Conservation (phyloP, 2,329 filamentous ascomycete genomes). For the Simplicillium aogashimaense region DNA sequence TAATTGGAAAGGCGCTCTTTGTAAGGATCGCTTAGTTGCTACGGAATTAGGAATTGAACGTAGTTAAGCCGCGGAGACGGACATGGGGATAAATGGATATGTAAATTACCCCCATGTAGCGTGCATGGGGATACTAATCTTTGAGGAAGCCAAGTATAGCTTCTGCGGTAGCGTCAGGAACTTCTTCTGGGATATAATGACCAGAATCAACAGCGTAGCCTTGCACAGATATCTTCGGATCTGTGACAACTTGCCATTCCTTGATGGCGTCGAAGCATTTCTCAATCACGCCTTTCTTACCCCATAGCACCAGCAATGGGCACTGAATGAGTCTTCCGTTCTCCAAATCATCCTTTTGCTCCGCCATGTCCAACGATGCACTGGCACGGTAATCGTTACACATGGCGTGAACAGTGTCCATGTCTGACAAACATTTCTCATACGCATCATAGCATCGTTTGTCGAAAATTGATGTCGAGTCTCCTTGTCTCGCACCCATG, state of each 20-base stretch:
- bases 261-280: constrained; percentile 28
- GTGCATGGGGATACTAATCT: neutral
- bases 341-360: constrained; percentile 27
- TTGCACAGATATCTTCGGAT: constrained; percentile 15
- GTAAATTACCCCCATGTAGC: no score
- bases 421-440: constrained; percentile 27
- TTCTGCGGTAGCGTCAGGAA: constrained; percentile 27
- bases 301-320: constrained; percentile 35
- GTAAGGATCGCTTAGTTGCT: no score
- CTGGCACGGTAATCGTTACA: constrained; percentile 45
- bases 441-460: constrained; percentile 28
- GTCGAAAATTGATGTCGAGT: constrained; percentile 21
- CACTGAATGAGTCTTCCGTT: constrained; percentile 27
- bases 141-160: constrained; percentile 24
- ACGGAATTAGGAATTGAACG: no score
- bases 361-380: constrained; percentile 35
- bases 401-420: constrained; percentile 32
- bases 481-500: constrained; percentile 27
- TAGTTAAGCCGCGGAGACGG: no score
- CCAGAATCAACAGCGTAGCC: constrained; percentile 27
- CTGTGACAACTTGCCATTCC: constrained; percentile 33
- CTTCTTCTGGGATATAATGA: constrained; percentile 35
- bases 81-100: no score
- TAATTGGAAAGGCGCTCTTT: no score
- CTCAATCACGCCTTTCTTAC: constrained; percentile 30